These are phyloP conservation scores for Eucalyptus victrix DNA, from an alignment of 345 rosid species.

Conservation along the genomic window DNA sequence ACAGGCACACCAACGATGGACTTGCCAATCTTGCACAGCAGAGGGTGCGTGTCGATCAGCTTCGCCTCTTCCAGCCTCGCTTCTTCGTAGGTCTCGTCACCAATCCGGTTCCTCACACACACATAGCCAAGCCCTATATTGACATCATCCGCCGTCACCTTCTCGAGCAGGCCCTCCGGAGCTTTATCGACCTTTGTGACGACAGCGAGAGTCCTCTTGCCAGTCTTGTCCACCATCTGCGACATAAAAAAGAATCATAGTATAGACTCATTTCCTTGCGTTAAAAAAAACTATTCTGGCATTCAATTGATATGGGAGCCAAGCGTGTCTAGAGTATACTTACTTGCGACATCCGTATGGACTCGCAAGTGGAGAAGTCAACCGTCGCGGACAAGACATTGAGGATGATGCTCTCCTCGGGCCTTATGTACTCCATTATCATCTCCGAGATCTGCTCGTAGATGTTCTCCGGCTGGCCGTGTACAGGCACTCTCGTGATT, in stretches of 20 bases:
- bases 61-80: no score
- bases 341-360: constrained; percentile 31
- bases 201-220: constrained; percentile 22
- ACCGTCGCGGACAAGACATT: constrained; percentile 31
- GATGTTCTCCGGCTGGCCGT: constrained; percentile 35
- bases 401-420: constrained; percentile 30
- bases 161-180: no score
- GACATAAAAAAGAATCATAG: neutral
- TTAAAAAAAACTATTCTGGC: neutral
- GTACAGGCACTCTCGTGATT: constrained; percentile 35
- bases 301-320: neutral
- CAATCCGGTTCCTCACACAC: no score
- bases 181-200: no score
- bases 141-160: no score
- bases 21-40: no score
- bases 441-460: constrained; percentile 23
- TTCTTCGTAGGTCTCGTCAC: no score
- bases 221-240: constrained; percentile 20
- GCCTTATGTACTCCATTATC: constrained; percentile 27
- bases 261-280: neutral
- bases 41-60: no score
- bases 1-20: no score
- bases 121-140: no score
- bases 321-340: neutral
- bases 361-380: constrained; percentile 41